These are phyloP conservation scores for Aspergillus ruber DNA, from an alignment of 2,329 filamentous ascomycete species.

Conservation along the genomic window DNA sequence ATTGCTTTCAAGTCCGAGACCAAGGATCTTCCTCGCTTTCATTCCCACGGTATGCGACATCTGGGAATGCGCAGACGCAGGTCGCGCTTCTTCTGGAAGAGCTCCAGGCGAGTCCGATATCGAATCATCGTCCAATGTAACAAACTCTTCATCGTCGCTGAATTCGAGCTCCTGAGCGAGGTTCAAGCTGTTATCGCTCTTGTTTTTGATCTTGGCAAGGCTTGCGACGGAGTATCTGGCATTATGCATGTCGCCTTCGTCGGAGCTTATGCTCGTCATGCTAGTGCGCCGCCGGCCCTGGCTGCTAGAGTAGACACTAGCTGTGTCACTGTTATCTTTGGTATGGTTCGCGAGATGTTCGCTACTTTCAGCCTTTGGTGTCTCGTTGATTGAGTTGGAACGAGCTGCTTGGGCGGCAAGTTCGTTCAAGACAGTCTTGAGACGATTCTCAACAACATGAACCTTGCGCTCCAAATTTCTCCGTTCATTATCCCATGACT, in stretches of 20 bases:
- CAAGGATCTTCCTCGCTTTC: constrained; percentile 42
- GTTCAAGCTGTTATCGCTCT: constrained; percentile 59
- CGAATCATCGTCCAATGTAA: constrained; percentile 63
- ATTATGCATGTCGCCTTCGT: constrained; percentile 46
- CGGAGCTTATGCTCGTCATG: constrained; percentile 46
- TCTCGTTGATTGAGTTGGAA: constrained; percentile 17
- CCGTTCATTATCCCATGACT: constrained; percentile 76
- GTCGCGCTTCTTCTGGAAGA: constrained; percentile 37
- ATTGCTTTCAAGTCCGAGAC: constrained; percentile 30
- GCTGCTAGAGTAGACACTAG: constrained; percentile 68
- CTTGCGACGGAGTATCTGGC: constrained; percentile 67
- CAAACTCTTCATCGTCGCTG: constrained; percentile 64
- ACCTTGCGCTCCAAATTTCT: constrained; percentile 76
- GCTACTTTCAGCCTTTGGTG: constrained; percentile 54
- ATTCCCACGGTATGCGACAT: constrained; percentile 27
- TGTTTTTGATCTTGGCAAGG: constrained; percentile 49
- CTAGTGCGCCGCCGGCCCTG: constrained; percentile 53
- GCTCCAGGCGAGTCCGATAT: constrained; percentile 48
- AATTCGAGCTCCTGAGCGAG: constrained; percentile 88
- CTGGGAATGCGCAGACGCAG: constrained; percentile 35
- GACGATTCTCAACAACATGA: constrained; percentile 79
- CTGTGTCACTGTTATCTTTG: constrained; percentile 56
- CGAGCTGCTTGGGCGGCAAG: constrained; percentile 47
- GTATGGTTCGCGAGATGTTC: constrained; percentile 44
- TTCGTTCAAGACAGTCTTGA: constrained; percentile 81